Percentiles rank a stretch among this genome's conserved stretches.
Evolutionary conservation across 352 stramenopile genomes (phyloP).

Genomic region (Blastocystis sp.): DNA sequence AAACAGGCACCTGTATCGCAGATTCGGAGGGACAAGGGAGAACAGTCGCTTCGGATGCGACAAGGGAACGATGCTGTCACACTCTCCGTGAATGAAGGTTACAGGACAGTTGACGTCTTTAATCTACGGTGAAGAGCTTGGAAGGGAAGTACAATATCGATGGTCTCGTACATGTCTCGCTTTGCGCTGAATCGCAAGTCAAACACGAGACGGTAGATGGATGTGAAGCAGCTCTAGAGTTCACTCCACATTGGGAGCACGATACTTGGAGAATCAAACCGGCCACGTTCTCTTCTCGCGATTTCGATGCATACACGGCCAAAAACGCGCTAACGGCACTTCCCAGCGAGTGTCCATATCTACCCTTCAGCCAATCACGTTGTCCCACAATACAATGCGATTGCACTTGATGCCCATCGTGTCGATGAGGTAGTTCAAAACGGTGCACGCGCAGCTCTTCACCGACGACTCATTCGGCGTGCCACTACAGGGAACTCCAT

Average conservation of each 20-base stretch:
- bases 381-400: conserved; percentile 23
- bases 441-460: background rate
- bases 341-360: conserved; percentile 59
- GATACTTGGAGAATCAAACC: conserved; percentile 41
- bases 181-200: conserved; percentile 44
- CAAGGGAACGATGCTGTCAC: conserved; percentile 38
- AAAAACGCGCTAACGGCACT: conserved; percentile 29
- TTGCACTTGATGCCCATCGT: background rate
- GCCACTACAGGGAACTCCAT: background rate
- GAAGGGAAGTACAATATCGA: background rate
- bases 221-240: conserved; percentile 53
- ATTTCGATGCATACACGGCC: background rate
- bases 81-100: conserved; percentile 33
- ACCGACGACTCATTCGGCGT: background rate
- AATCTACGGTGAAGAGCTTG: conserved; percentile 8
- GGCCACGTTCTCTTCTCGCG: background rate
- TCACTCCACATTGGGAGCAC: background rate
- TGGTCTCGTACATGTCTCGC: conserved; percentile 27
- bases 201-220: conserved; percentile 46
- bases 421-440: conserved; percentile 50
- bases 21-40: background rate
- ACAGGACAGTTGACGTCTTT: conserved; percentile 11
- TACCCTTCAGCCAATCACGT: background rate
- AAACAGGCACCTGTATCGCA: conserved; percentile 60
- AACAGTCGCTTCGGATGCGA: conserved; percentile 40